Evolutionary conservation across 177 flowering plant species (phyloP).

Genomic region (Vitis hybrid): DNA sequence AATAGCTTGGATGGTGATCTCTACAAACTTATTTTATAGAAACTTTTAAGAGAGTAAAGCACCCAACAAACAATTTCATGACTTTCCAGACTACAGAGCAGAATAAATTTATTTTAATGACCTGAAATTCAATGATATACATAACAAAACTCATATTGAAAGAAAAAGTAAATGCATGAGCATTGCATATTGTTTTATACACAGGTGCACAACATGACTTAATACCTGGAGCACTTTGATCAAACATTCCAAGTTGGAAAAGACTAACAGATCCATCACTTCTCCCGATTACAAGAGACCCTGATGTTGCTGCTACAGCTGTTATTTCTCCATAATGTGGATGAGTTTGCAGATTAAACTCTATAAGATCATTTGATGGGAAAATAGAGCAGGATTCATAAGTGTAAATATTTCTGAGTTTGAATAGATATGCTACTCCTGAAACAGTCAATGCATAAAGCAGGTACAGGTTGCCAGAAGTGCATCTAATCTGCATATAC

Average conservation of each 20-base stretch:
- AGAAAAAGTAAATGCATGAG: background rate
- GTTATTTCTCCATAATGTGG: conserved; percentile 37
- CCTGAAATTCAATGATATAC: no score
- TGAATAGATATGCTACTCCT: conserved; percentile 64
- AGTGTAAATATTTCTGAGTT: conserved; percentile 32
- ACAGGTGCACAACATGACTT: background rate
- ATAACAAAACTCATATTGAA: no score
- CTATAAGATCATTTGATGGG: conserved; percentile 41
- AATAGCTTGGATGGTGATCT: no score
- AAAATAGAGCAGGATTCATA: conserved; percentile 50
- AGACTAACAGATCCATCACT: conserved; percentile 66
- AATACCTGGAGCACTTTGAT: conserved; percentile 56
- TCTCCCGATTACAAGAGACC: conserved; percentile 63
- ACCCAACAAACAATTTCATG: no score
- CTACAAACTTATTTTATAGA: no score
- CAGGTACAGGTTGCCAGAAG: conserved; percentile 26
- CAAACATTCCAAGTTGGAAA: conserved; percentile 54
- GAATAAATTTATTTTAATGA: no score
- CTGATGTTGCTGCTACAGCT: conserved; percentile 51
- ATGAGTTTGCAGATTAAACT: conserved; percentile 37
- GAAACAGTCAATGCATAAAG: conserved; percentile 64
- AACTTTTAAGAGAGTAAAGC: no score
- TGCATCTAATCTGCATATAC: conserved; percentile 30
- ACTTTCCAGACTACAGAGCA: no score
- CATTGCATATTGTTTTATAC: background rate